A percentile compares a stretch with the other conserved stretches of the same genome.
These are phyloP conservation scores for Theobroma cacao DNA, from an alignment of 345 rosid species.

Conservation along the genomic window DNA sequence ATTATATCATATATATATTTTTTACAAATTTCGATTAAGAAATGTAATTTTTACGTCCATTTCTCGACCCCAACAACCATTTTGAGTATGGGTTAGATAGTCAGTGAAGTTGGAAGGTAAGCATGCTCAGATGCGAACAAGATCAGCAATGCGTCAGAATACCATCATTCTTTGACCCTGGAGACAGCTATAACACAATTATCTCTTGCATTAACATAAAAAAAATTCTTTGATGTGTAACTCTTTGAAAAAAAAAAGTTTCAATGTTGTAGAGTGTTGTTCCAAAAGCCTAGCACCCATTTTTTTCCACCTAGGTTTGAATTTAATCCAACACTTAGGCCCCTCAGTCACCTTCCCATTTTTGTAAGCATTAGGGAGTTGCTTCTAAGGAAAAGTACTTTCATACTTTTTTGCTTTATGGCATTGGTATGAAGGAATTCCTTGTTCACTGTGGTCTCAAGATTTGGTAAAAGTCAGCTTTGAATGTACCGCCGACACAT, in stretches of 20 bases:
- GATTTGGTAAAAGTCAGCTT: not conserved
- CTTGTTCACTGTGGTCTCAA: not conserved
- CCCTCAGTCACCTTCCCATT: not conserved
- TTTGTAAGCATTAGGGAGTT: not conserved
- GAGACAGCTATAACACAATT: not conserved
- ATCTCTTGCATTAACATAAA: not conserved
- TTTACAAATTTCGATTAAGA: too few relatives aligned
- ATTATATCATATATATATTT: too few relatives aligned
- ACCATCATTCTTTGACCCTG: not conserved
- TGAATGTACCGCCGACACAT: not conserved
- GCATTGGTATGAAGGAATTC: not conserved
- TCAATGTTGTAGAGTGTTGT: not conserved
- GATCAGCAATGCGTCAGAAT: slow-evolving; percentile 3
- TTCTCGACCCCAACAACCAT: not conserved
- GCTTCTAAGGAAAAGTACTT: not conserved
- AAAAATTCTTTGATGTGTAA: not conserved
- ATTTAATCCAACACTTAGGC: not conserved
- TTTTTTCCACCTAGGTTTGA: slow-evolving; percentile 11
- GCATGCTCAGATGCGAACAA: not conserved
- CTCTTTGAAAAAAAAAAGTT: not conserved
- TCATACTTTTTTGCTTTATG: not conserved
- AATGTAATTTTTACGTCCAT: too few relatives aligned
- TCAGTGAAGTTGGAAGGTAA: not conserved
- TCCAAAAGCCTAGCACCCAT: not conserved
- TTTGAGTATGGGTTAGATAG: not conserved